Evolutionary conservation across 768 basidiomycete species (phyloP).

Genomic region (Auriscalpium orientale): DNA sequence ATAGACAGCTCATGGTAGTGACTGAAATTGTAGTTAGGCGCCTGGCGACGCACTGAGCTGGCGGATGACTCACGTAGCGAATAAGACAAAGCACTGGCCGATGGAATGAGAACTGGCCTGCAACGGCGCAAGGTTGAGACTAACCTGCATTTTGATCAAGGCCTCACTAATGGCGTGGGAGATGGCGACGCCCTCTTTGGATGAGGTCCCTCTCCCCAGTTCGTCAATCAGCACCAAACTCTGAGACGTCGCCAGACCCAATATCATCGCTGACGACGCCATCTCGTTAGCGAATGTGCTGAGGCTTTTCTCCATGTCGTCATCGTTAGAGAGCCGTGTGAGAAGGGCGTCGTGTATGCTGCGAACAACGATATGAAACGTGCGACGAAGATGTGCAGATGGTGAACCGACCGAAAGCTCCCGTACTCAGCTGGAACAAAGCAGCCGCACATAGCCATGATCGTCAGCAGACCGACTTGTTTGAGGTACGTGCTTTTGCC

Average conservation of each 20-base stretch:
- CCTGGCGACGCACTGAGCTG: too few relatives aligned
- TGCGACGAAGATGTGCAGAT: background rate
- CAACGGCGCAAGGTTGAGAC: conserved; percentile 10
- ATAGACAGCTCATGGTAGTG: conserved; percentile 77
- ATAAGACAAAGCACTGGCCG: conserved; percentile 74
- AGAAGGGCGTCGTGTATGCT: conserved; percentile 81
- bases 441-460: conserved; percentile 87
- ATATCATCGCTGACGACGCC: conserved; percentile 85
- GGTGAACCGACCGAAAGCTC: conserved; percentile 58
- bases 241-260: conserved; percentile 64
- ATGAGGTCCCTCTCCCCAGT: conserved; percentile 86
- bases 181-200: conserved; percentile 74
- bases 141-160: conserved; percentile 64
- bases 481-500: conserved; percentile 93
- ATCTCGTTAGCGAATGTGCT: conserved; percentile 97
- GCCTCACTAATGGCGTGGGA: conserved; percentile 79
- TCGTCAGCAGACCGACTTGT: conserved; percentile 73
- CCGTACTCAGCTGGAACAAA: conserved; percentile 94
- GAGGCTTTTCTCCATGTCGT: conserved; percentile 80
- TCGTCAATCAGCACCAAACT: conserved; percentile 89
- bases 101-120: conserved; percentile 1
- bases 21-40: conserved; percentile 24
- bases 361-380: background rate
- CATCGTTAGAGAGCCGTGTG: conserved; percentile 88
- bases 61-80: conserved; percentile 63